Base-by-base conservation (phyloP, 2,329 filamentous ascomycete genomes). In the Neonectria hederae region DNA sequence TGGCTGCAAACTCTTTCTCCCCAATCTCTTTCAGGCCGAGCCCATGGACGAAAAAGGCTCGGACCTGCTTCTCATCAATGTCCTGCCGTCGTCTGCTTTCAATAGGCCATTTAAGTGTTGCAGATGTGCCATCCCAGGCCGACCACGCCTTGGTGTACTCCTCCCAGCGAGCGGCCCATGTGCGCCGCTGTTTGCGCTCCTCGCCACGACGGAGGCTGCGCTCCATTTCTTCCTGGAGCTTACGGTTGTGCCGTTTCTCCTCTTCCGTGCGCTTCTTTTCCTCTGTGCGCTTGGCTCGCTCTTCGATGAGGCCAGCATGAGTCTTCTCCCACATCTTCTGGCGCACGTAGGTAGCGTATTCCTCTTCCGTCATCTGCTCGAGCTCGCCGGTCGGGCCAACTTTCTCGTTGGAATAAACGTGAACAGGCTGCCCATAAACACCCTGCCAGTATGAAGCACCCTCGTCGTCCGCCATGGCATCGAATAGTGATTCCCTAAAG, bases 401-500 rank as follows among this genome's bases (percentile, higher is more conserved):
- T 6, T 74, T 68, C 54, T 82, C 78, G 26, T 86, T 83, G 0
- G 87, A 76, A 76, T 97, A 97, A 7, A 89, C 87, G 78, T 97
- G 94, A 54, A 98, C 91, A 0, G 96, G 95, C 77, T 98, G 95
- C 1, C 94, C 94, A 79, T 98, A 99, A n/a, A 99, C 92, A 17
- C 89, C 88, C 77, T 97, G 91, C 96, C 96, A 99, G 81, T 96
- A 99, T 8, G 89, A 87, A 2, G 96, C 96, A 51, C 95, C 96
- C 80, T 99, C 96, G 76, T 98, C 95, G 78, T 99, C 96, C 40
- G 94, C 95, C 79, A 99, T 90, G 32, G 96, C 96, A 78, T 99
- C 96, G 80, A 98, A 98, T 5, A 99, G 89, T 0, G 94, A 97
- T 78, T 97, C 93, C 30, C 93, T 90, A 77, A 99, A 99, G 1